These are phyloP conservation scores for Carallia brachiata DNA, from an alignment of 345 rosid species.

Conservation along the genomic window DNA sequence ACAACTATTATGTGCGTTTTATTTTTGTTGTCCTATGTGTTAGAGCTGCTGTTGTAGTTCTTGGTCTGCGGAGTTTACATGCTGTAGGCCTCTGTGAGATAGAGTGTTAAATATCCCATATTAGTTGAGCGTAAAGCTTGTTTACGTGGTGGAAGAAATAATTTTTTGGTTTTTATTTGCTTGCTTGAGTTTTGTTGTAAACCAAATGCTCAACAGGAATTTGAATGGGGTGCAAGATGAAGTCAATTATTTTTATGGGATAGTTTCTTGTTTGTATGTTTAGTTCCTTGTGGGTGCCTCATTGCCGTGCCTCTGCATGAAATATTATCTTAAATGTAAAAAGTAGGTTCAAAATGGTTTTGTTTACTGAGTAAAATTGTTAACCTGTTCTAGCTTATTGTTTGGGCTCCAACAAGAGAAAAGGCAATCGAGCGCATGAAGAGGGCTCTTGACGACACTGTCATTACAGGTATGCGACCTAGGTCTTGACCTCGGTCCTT, in stretches of 20 bases:
- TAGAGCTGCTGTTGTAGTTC: no score
- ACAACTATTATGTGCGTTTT: no score
- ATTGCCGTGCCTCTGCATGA: not conserved
- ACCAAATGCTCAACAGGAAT: no score
- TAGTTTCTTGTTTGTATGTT: not conserved
- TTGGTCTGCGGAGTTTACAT: no score
- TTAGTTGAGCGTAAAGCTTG: not conserved
- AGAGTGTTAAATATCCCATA: no score
- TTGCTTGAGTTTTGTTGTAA: not conserved
- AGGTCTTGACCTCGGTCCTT: not conserved
- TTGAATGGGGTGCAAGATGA: not conserved
- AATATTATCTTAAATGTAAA: not conserved
- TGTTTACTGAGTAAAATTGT: slow-evolving; percentile 11
- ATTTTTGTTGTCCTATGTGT: no score
- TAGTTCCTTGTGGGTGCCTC: not conserved
- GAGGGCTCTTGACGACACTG: slow-evolving; percentile 93
- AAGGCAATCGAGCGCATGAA: slow-evolving; percentile 98
- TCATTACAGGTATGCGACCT: slow-evolving; percentile 60
- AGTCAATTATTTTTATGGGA: not conserved
- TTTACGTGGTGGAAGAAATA: not conserved
- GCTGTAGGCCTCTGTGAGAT: no score
- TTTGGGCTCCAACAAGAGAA: slow-evolving; percentile 98
- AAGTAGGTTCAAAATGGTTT: slow-evolving; percentile 13
- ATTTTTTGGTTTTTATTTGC: not conserved
- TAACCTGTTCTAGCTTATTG: slow-evolving; percentile 66